Base-by-base conservation (phyloP, 139 green algal species). In the Coccomyxa sp. region DNA sequence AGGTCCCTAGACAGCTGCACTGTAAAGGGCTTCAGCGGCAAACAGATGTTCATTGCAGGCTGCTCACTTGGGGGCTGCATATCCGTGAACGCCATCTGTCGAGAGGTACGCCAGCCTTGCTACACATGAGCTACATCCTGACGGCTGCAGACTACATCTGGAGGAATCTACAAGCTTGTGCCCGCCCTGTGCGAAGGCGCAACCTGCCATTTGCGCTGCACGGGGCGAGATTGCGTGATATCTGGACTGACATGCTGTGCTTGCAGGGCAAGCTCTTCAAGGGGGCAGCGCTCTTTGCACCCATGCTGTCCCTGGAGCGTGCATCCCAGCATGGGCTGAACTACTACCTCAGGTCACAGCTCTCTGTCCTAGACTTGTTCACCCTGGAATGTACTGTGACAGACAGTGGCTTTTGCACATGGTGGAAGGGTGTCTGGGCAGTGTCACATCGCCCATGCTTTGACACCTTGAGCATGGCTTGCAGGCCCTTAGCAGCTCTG, bases 1-100 rank as follows among this genome's bases (percentile, higher is more conserved):
- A 81, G 77, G 27, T 77, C 69, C 6, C 41, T 81, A 18, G 40
- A 70, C 18, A 37, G 40, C 9, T 77, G 40, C 39, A 68, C 64
- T 12, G 64, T 75, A 18, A 24, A 12, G 44, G 85, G 83, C n/a
- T 88, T 89, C 71, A 40, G 41, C 16, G 79, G 75, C 2, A 78
- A 92, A 58, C 90, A 90, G 4, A 44, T 82, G 7, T 97, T 91
- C 71, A 7, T 92, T 18, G 54, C 84, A 5, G 93, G 89, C 8
- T 75, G 84, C 38, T 93, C 86, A 39, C 71, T 94, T 40, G 93
- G 92, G 36, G 93, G 91, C 37, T 93, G 87, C 85, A 82, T 94
- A 27, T 78, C 86, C 9, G 78, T 94, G 14, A 79, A 89, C 27
- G 80, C 78, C 41, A 78, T 78, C 55, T 55, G 34, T 54, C 54